These are phyloP conservation scores for Haberlea rhodopensis DNA, from an alignment of 257 asterid genomes.

Conservation along the genomic window DNA sequence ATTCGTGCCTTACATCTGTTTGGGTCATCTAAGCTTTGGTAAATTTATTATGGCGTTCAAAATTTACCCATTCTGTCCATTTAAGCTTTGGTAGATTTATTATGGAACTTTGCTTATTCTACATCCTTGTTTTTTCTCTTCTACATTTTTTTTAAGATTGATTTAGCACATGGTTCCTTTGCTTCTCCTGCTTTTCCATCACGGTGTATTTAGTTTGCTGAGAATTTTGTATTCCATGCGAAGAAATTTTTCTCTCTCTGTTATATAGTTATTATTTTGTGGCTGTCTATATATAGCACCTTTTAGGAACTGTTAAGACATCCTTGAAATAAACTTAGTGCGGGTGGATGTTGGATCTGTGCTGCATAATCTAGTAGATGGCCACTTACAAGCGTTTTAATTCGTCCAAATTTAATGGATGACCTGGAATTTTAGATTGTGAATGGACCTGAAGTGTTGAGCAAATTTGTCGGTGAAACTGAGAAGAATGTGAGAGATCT, in stretches of 20 bases:
- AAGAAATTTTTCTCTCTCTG: conserved; percentile 13
- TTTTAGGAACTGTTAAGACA: conserved; percentile 15
- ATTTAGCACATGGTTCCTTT: too few species aligned
- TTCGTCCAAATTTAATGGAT: conserved; percentile 18
- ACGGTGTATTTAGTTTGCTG: background rate
- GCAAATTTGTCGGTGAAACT: conserved; percentile 98
- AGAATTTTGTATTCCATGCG: background rate
- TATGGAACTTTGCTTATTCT: background rate
- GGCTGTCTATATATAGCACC: conserved; percentile 16
- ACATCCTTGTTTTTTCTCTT: background rate
- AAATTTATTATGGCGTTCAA: background rate
- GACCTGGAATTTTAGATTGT: conserved; percentile 59
- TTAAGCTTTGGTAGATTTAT: background rate
- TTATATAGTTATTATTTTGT: conserved; percentile 15
- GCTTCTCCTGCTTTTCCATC: background rate
- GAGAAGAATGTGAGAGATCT: conserved; percentile 97
- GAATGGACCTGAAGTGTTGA: conserved; percentile 97
- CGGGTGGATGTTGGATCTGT: conserved; percentile 20
- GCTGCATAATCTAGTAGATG: conserved; percentile 15
- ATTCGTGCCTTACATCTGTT: background rate
- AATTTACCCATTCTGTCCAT: background rate
- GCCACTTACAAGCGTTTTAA: conserved; percentile 17
- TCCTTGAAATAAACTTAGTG: conserved; percentile 19
- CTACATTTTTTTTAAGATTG: background rate
- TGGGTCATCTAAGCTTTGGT: too few species aligned